Conservation (phyloP, 257 asterid species). For the Agastache rugosa region DNA sequence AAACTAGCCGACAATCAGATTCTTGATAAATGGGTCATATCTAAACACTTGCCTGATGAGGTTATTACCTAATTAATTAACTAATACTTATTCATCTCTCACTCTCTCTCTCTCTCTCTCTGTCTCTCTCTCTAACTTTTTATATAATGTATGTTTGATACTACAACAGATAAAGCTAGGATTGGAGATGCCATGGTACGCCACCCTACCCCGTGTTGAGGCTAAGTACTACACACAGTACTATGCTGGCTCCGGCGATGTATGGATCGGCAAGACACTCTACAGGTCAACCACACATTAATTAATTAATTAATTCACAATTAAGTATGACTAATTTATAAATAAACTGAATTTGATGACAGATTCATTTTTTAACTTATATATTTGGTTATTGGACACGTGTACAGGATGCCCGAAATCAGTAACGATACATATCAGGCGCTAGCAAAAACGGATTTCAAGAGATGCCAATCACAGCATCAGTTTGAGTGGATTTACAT, state of each 20-base stretch:
- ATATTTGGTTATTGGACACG: neutral
- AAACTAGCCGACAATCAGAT: constrained; percentile 28
- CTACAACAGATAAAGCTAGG: constrained; percentile 34
- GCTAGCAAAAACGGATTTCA: constrained; percentile 54
- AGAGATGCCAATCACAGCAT: constrained; percentile 59
- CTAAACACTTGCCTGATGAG: constrained; percentile 59
- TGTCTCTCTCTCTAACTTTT: neutral
- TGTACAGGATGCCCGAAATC: constrained; percentile 50
- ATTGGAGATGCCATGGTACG: constrained; percentile 53
- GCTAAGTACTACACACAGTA: constrained; percentile 40
- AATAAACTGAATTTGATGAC: too few species aligned
- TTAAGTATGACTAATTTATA: too few species aligned
- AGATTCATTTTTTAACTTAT: too few species aligned
- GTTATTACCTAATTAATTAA: neutral
- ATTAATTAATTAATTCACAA: too few species aligned
- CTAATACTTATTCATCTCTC: too few species aligned
- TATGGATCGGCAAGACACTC: constrained; percentile 49
- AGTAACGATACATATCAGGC: constrained; percentile 48
- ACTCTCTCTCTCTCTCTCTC: too few species aligned
- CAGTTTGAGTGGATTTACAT: constrained; percentile 52
- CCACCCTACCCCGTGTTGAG: constrained; percentile 50
- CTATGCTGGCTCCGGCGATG: constrained; percentile 42
- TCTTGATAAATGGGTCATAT: constrained; percentile 57
- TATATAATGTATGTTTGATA: neutral
- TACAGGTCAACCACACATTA: constrained; percentile 33